phyloP scores from a whole-genome alignment of 768 basidiomycete species.

The Mycena rosella region DNA sequence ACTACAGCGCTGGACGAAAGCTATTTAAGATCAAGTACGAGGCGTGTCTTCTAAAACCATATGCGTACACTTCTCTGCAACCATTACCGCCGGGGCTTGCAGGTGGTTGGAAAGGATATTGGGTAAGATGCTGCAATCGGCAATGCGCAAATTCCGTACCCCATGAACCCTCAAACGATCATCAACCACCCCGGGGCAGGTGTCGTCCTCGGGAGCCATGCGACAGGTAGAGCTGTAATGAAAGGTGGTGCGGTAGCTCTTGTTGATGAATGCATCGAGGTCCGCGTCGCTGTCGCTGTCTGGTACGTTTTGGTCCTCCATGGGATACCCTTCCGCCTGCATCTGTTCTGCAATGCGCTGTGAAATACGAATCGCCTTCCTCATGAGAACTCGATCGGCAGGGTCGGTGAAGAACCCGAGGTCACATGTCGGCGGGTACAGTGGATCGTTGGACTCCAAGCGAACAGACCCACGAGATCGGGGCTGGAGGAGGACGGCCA shows the following conservation, averaged over 20 bases:
- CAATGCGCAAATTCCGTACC: slow-evolving; percentile 54
- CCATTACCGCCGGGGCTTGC: slow-evolving; percentile 48
- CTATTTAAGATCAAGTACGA: no score
- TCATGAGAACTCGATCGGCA: slow-evolving; percentile 44
- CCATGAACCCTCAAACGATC: slow-evolving; percentile 61
- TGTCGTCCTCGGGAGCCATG: slow-evolving; percentile 45
- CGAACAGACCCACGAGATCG: slow-evolving; percentile 37
- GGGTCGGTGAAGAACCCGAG: slow-evolving; percentile 44
- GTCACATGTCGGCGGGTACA: slow-evolving; percentile 45
- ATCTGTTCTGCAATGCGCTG: slow-evolving; percentile 41
- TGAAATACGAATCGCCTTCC: slow-evolving; percentile 42
- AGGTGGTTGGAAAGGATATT: slow-evolving; percentile 47
- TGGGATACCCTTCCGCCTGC: slow-evolving; percentile 40
- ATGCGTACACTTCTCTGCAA: slow-evolving; percentile 54
- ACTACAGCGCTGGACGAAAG: no score
- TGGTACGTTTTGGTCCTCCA: slow-evolving; percentile 45
- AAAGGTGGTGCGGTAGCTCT: slow-evolving; percentile 44
- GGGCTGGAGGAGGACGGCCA: slow-evolving; percentile 38
- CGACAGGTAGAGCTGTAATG: slow-evolving; percentile 55
- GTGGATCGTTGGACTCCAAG: slow-evolving; percentile 46
- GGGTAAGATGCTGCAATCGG: slow-evolving; percentile 51
- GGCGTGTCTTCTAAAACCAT: no score
- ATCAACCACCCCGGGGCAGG: slow-evolving; percentile 58
- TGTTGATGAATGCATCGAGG: slow-evolving; percentile 46
- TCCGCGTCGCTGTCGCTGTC: slow-evolving; percentile 43